Evolutionary conservation across 2,329 filamentous ascomycete genomes (phyloP).

Genomic region (Raffaelea ambrosiae): DNA sequence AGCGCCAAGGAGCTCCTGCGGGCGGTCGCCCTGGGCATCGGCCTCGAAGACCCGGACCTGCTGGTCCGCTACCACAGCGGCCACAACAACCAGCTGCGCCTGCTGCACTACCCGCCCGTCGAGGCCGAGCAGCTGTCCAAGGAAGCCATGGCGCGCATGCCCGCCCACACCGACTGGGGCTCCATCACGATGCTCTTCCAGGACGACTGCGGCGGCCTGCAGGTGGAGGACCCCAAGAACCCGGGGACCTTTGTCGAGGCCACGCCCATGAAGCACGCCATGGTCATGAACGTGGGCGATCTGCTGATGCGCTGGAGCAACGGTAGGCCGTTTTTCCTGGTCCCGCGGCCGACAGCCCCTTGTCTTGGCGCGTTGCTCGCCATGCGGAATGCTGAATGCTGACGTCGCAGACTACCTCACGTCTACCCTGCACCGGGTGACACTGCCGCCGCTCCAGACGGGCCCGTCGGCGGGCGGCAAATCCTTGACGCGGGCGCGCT

Average conservation of each 20-base stretch:
- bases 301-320: constrained; percentile 32
- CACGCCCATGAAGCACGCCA: no score
- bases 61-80: constrained; percentile 34
- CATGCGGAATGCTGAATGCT: no score
- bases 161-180: constrained; percentile 25
- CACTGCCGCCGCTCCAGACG: no score
- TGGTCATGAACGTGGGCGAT: constrained; percentile 32
- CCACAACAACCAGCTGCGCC: constrained; percentile 49
- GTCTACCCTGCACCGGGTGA: no score
- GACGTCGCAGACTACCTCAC: no score
- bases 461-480: no score
- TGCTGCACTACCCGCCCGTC: constrained; percentile 43
- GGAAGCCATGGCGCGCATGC: constrained; percentile 17
- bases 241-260: no score
- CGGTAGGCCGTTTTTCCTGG: no score
- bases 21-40: constrained; percentile 23
- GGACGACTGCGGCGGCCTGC: constrained; percentile 31
- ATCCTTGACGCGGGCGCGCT: no score
- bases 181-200: constrained; percentile 38
- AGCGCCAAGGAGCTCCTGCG: constrained; percentile 20
- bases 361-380: no score
- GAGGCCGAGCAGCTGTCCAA: constrained; percentile 19
- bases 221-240: constrained; percentile 30
- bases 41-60: constrained; percentile 16
- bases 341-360: no score